Evolutionary conservation across 345 rosid species (phyloP), one percentile per base, ranked within the genome.

Genomic region (Carallia pectinifolia): DNA sequence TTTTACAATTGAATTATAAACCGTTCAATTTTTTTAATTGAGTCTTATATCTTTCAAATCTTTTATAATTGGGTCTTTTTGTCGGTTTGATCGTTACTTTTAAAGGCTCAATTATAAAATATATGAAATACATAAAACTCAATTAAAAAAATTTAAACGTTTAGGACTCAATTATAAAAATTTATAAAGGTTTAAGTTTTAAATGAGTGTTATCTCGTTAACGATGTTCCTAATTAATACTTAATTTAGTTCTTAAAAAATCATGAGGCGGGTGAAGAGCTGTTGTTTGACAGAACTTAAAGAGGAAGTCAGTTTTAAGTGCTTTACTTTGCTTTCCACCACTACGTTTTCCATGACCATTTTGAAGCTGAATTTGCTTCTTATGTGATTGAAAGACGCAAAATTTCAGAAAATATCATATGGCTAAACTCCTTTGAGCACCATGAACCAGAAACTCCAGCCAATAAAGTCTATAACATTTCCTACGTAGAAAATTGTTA

Each of bases 401-500:
- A 7, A 27, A 30, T 29, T 36, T 27, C 29, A 1, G 33, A 56
- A 8, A 27, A 34, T 31, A 61, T 19, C 15, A n/a, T 1, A n/a
- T 12, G 34, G 50, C 13, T 13, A 12, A 23, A 44, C 17, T 44
- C 50, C 1, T 12, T 1, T 12, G 50, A 4, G 16, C 50, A 44
- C 50, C 47, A 13, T 3, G 5, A 13, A 44, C 15, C 1, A 44
- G 1, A 44, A 44, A 10, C 16, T 12, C 17, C 1, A 44, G 15
- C 5, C 4, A 12, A 44, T 12, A 12, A 44, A 44, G 13, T 33
- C 34, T 33, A 4, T 9, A 44, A 44, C n/a, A 54, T 16, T 18
- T 55, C 50, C 53, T 39, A 8, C 31, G 10, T 44, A 62, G 50
- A 55, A 40, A 54, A 37, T 74, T 47, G 77, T 52, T 58, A 53